Evolutionary conservation across 1,284 basidiomycete species (phyloP), one percentile per base, ranked within the genome.

Genomic region (Laetiporus sulphureus): DNA sequence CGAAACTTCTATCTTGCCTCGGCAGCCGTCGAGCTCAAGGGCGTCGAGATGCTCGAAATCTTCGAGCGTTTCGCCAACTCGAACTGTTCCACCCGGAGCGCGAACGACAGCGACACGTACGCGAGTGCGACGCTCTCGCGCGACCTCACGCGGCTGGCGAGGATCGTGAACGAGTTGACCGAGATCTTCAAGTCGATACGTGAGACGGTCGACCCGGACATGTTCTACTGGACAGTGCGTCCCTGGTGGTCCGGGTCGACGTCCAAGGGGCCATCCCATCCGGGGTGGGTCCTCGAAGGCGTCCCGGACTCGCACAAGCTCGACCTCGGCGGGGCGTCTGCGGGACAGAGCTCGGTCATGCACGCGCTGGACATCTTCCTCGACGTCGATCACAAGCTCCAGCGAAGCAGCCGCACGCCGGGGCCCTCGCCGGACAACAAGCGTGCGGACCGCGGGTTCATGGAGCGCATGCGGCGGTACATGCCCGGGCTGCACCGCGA

Each of bases 221-320:
- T 80, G 44, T 98, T 99, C 64, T 95, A 95, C 64, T 91, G 87
- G 77, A 71, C 83, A 38, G 82, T 93, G 50, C 80, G 95, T 35
- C 93, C 92, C 1, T 99, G 95, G 95, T 96, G 83, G 66, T 79
- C 83, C 32, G 95, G 93, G 15, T 89, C 88, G 49, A 79, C 83
- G 47, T 74, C 77, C 12, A 73, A 71, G 43, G 77, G 76, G 0
- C 64, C 75, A 6, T 41, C 41, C 3, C 45, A 47, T 33, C 47
- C 49, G 12, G 45, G 38, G 8, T 99, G 95, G 95, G 66, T 83
- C 23, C 96, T 88, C 60, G 83, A 94, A 54, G 91, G 90, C 1
- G 79, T 89, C 3, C 69, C 75, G 4, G 66, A 77, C 13, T 71
- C 65, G 12, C 71, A 76, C 15, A 59, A 65, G 22, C 69, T 80